Evolutionary conservation across 2,329 filamentous ascomycete species (phyloP), one percentile per base, ranked within the genome.

Genomic region (Xylariaceae sp.): DNA sequence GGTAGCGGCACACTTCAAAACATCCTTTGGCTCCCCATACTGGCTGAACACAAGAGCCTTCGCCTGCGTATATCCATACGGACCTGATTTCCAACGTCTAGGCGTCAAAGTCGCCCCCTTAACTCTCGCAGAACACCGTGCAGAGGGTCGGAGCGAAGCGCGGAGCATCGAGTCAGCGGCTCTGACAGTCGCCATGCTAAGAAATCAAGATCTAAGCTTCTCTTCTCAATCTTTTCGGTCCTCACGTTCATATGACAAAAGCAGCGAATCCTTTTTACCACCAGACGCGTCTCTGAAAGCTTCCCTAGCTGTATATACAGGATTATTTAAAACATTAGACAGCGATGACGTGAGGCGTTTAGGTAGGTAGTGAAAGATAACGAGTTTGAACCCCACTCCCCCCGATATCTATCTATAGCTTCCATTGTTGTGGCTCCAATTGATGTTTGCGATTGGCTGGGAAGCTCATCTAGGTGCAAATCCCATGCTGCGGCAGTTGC

Each of bases 51-150:
- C 86, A 64, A 95, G 85, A n/a, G 88, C 85, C 78, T 92, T 93
- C 63, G 90, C 88, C 75, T 94, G 90, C 37, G 89, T 91, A 76
- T 95, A 95, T 68, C 91, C 91, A 71, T 91, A 93, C 0, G 85
- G 83, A 0, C 82, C 84, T 3, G 83, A 86, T 69, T 83, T 84
- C 72, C 72, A 70, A 40, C 83, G 79, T 50, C 75, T 71, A 16
- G 72, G 61, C 5, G 46, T 26, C 36, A 48, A 14, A 6, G 19
- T 16, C 8, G 43, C 6, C 4, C 23, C 37, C 11, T 28, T 36
- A 14, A 48, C 11, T 6, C 51, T 39, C 36, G 21, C 58, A 40
- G 17, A 39, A 16, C n/a, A 12, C 33, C 41, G 37, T 9, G 29
- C 39, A 3, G 51, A 41, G 11, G 51, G 59, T 4, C 59, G 56